Base-by-base conservation (phyloP, 2,329 filamentous ascomycete genomes). In the Alternaria arborescens region DNA sequence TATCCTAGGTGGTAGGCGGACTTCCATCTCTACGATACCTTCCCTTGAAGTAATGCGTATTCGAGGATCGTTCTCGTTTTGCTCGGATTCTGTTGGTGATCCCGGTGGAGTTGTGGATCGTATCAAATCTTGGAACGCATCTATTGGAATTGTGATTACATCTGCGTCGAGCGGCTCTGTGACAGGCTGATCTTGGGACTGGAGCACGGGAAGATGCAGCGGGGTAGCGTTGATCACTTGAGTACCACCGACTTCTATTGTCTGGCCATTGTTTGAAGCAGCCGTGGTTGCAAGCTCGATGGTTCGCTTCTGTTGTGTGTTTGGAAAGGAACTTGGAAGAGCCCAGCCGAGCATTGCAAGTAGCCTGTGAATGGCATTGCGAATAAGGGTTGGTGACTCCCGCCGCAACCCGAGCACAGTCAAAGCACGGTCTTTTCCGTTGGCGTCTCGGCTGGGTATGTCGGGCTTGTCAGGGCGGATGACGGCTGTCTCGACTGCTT, bases 1-100 rank as follows among this genome's bases (percentile, higher is more conserved):
- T 28, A 75, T 61, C 38, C 72, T 71, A 47, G 74, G 68, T 8
- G 77, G 77, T 18, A 79, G 63, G 20, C 74, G 73, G 7, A 79
- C 77, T 61, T 79, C 77, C 68, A 79, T 76, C 56, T 78, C 76
- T 22, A 79, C 76, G 22, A 78, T 72, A 4, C 74, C 74, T 54
- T 76, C 75, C 26, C 77, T 65, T n/a, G 71, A 76, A 7, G 76
- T 78, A 30, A 79, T 79, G n/a, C 77, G 70, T 24, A 79, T 78
- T 30, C 74, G 69, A 8, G 77, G 76, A 43, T 78, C 75, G 40
- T 73, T 70, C 36, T 73, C 71, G 20, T 74, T 68, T 20, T 72
- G 64, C 40, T 70, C 74, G 28, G 66, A 71, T 16, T 52, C 64
- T 11, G 70, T 72, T 32, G 71, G 70, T 24, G 73, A 58, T 1